Conservation (phyloP, 2,329 filamentous ascomycete species). For the Botrytis paeoniae region DNA sequence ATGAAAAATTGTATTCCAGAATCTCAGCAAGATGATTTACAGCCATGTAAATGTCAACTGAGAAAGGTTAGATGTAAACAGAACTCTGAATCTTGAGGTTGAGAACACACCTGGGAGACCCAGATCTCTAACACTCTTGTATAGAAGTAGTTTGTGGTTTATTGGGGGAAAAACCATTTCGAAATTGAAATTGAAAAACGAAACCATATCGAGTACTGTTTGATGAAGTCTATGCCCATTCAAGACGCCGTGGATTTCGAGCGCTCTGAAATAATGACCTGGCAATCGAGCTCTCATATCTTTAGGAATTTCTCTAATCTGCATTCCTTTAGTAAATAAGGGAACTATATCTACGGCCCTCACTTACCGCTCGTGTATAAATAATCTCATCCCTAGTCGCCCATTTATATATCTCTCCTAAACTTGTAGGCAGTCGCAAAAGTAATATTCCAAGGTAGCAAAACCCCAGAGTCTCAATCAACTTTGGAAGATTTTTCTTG, state of each 20-base stretch:
- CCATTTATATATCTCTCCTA: constrained; percentile 71
- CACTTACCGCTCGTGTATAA: constrained; percentile 64
- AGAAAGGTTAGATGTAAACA: constrained; percentile 32
- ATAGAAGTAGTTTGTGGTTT: constrained; percentile 66
- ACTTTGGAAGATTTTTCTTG: constrained; percentile 51
- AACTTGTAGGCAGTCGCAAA: constrained; percentile 70
- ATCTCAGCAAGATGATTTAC: constrained; percentile 50
- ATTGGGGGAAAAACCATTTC: constrained; percentile 69
- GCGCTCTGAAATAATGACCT: constrained; percentile 53
- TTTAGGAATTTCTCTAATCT: constrained; percentile 57
- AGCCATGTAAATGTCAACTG: constrained; percentile 62
- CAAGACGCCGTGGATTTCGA: constrained; percentile 52
- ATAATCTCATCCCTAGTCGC: constrained; percentile 64
- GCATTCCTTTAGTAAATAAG: not conserved
- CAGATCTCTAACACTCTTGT: constrained; percentile 67
- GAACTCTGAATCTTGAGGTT: not conserved
- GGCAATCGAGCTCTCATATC: constrained; percentile 66
- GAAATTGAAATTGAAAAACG: constrained; percentile 65
- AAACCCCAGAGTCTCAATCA: constrained; percentile 72
- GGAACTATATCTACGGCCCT: not conserved
- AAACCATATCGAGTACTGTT: constrained; percentile 57
- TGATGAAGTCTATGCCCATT: constrained; percentile 60
- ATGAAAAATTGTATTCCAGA: constrained; percentile 53
- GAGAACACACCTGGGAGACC: constrained; percentile 66
- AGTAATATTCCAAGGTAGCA: constrained; percentile 78